Base-by-base conservation (phyloP, 2,329 filamentous ascomycete species). In the Pseudocercospora cruenta region DNA sequence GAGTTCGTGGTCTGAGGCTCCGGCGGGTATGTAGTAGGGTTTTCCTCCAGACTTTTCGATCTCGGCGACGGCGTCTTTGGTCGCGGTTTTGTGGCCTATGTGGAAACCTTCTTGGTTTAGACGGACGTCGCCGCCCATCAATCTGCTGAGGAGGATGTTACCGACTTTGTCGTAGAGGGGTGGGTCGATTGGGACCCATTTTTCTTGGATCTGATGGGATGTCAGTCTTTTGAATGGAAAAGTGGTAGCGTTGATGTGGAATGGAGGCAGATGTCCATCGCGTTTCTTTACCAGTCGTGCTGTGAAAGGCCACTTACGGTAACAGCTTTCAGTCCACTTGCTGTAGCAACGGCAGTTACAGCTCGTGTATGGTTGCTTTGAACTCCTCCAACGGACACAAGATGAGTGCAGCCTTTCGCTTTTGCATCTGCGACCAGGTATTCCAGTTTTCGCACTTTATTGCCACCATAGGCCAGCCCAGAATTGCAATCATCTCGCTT, bases 21-120 rank as follows among this genome's bases (percentile, higher is more conserved):
- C 90, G 0, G 89, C 89, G 3, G 90, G 90, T 69, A 92, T 91
- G 73, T 89, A 90, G 74, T 91, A 92, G 0, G 90, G 88, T 75
- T 86, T 88, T 43, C 84, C 83, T 0, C 88, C 89, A 1, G 75
- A 75, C 0, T 72, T 75, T 64, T 81, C 78, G 16, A 88, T 83
- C 72, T 89, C 85, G 14, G 83, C 78, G 49, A 84, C 82, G 3
- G 90, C 80, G 0, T 81, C 77, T 58, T 83, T 81, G 3, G 89
- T 82, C 0, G 87, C 69, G 12, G 70, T 69, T n/a, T 36, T 91
- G 79, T 91, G 89, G 77, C 87, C 87, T 70, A 91, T 91, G 26
- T 89, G 88, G 72, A 91, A 91, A 0, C 78, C 78, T 0, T 85
- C 85, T 0, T 84, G 80, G 72, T 90, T 86, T 0, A 91, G 80